Percentiles rank a stretch among this genome's conserved stretches.
Evolutionary conservation across 768 basidiomycete genomes (phyloP).

Genomic region (Rhodosporidiobolus sp.): DNA sequence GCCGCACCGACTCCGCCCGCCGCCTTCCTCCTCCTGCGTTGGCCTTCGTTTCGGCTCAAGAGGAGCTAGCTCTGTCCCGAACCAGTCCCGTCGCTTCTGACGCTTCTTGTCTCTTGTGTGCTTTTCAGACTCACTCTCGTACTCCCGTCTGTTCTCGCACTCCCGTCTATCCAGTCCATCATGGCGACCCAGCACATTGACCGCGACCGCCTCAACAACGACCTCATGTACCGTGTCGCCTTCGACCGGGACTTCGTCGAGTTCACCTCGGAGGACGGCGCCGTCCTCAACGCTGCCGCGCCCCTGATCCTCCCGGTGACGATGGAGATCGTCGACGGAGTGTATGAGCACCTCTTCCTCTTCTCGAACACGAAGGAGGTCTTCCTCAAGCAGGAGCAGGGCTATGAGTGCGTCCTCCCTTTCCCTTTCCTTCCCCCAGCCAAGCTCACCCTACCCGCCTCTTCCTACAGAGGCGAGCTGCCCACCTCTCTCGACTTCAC

Average conservation of each 20-base stretch:
- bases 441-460: not conserved
- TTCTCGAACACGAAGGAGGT: conserved; percentile 11
- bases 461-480: conserved; percentile 4
- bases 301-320: conserved; percentile 12
- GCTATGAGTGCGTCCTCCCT: conserved; percentile 1
- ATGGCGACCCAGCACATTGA: not conserved
- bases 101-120: no score
- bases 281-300: not conserved
- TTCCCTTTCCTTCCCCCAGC: not conserved
- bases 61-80: no score
- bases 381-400: conserved; percentile 1
- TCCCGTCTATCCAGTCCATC: not conserved
- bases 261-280: conserved; percentile 13
- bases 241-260: conserved; percentile 11
- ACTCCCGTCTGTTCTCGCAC: no score
- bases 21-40: no score
- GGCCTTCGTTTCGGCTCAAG: no score
- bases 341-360: conserved; percentile 21
- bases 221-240: conserved; percentile 7
- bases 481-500: not conserved
- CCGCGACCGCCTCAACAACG: conserved; percentile 1
- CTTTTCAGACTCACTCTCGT: no score
- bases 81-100: no score
- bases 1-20: no score
- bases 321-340: conserved; percentile 16